Conservation (phyloP, 1,284 basidiomycete genomes). For the Malassezia slooffiae region DNA sequence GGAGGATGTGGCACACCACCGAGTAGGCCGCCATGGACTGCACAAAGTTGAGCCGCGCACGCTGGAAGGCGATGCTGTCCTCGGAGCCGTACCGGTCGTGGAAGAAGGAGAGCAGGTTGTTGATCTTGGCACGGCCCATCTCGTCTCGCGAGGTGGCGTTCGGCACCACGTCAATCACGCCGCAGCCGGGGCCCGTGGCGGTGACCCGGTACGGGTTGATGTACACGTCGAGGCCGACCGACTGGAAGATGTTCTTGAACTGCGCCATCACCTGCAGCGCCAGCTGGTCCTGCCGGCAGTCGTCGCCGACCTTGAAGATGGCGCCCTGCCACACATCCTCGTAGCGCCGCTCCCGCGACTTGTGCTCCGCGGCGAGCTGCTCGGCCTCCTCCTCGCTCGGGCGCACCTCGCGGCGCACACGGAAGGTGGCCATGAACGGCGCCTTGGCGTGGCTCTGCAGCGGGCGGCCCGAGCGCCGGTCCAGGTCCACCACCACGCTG, state of each 20-base stretch:
- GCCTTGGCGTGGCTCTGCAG: conserved; percentile 97
- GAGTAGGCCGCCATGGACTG: conserved; percentile 99
- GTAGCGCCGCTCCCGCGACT: conserved; percentile 22
- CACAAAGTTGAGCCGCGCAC: conserved; percentile 87
- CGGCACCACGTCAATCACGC: conserved; percentile 96
- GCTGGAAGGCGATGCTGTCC: conserved; percentile 80
- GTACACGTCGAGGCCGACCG: conserved; percentile 77
- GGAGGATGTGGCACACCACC: conserved; percentile 92
- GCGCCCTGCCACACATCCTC: conserved; percentile 84
- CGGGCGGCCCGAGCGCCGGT: conserved; percentile 88
- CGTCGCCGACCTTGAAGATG: conserved; percentile 99
- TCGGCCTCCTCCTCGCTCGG: conserved; percentile 45
- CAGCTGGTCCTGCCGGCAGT: conserved; percentile 93
- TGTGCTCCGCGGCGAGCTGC: no score
- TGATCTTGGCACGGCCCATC: conserved; percentile 97
- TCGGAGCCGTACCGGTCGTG: conserved; percentile 83
- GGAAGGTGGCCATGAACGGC: conserved; percentile 99
- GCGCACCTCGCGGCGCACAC: conserved; percentile 55
- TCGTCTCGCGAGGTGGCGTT: conserved; percentile 97
- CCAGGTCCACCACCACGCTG: conserved; percentile 86
- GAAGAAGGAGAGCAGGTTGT: conserved; percentile 89
- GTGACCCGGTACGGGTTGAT: conserved; percentile 94
- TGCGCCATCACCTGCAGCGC: conserved; percentile 96
- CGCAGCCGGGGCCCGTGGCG: conserved; percentile 93
- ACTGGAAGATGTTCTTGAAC: conserved; percentile 95